Base-by-base conservation (phyloP, 1,139 yeast genomes). In the Hanseniaspora sp. region DNA sequence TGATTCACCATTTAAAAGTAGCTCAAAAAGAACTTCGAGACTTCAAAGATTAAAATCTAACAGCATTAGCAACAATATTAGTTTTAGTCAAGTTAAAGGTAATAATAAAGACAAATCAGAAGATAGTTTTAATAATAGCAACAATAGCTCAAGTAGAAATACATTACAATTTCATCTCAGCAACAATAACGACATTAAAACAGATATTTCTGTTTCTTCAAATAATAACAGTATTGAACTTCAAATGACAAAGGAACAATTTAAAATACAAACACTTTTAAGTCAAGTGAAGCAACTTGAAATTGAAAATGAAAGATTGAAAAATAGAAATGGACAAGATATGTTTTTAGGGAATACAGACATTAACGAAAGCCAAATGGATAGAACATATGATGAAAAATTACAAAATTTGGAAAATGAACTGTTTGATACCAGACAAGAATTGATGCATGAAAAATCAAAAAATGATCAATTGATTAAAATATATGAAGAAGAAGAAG, bases 261-360 rank as follows among this genome's bases (percentile, higher is more conserved):
- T 43, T 43, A 43, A 43, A 31, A 43, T 43, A 12, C 46, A 43
- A 43, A 31, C 46, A 15, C 37, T 43, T 6, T 31, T 43, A 18
- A 39, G 23, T 51, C 48, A 51, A 28, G 15, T 44, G 4, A 51
- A 51, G 8, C 15, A 44, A 9, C 41, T 51, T 2, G 48, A 51
- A 23, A 51, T 51, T 23, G 54, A 51, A 17, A 51, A 44, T 7
- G 39, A 44, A 28, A 17, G 28, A 1, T 31, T 51, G 17, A 44
- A 51, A 39, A 30, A 31, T 15, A 23, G 3, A 12, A n/a, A 8
- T 7, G 35, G 13, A 11, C n/a, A 37, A n/a, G 3, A n/a, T 3
- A 37, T 37, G 18, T 37, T 37, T 15, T 37, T 37, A n/a, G 18
- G 3, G 15, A 15, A 37, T 7, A 13, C 15, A 7, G 15, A 37